Base-by-base conservation (phyloP, 2,329 filamentous ascomycete genomes). In the Acrocalymma vagum region DNA sequence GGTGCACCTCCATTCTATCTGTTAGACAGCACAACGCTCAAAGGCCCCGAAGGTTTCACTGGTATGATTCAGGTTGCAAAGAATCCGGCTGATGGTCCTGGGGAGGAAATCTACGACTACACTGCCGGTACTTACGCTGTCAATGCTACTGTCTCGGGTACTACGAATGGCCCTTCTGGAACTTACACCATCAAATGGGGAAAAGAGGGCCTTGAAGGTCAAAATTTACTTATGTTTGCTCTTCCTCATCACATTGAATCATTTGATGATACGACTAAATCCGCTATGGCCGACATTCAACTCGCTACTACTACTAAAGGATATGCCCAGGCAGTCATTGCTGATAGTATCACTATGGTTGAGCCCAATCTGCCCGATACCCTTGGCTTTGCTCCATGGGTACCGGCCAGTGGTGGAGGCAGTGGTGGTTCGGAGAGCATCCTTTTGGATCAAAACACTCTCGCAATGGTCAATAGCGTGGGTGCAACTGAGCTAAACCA, bases 251-350 rank as follows among this genome's bases (percentile, higher is more conserved):
- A 97, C 51, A 67, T 89, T 1, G 76, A 84, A 27, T 90, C 89
- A 0, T 94, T 97, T 52, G 83, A 90, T 53, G 52, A 67, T 3
- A 67, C 68, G 4, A 84, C 82, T 3, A 72, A 76, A 22, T 76
- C 76, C 10, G 60, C 76, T 29, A 30, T 67, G 20, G 80, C 73
- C 6, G 63, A 75, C 10, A 69, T 95, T 6, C 75, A 81, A 46
- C 74, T 97, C 36, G 81, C 86, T 45, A 94, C 91, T 1, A 89
- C 90, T 0, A 95, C 90, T 21, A 97, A 96, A 70, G 94, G 94
- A 5, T 72, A 82, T n/a, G 88, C 88, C 3, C 86, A 79, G 3
- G 87, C 85, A 2, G 81, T 96, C 1, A 37, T 58, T 8, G 56
- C 57, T 6, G 64, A 71, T 40, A 47, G 42, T 10, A 58, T 69